Percentiles rank a stretch among this genome's conserved stretches.
Conservation (phyloP, 1,284 basidiomycete genomes). For the Ceratorhiza oryzae-sativae region DNA sequence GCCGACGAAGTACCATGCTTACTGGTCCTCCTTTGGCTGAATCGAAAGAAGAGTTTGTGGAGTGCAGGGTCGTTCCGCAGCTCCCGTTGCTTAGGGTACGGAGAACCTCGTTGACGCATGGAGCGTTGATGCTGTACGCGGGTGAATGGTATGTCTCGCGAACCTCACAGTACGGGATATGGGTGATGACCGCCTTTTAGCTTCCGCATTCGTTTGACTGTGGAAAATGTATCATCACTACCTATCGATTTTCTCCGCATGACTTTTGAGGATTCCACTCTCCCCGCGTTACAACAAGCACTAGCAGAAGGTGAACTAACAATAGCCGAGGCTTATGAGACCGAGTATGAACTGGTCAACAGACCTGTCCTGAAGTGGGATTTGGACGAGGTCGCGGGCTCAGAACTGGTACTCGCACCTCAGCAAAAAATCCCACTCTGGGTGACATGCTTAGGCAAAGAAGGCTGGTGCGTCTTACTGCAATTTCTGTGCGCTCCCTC, state of each 20-base stretch:
- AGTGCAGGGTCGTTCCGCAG: slow-evolving; percentile 81
- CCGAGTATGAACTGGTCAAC: slow-evolving; percentile 82
- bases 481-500: neutral
- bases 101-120: slow-evolving; percentile 86
- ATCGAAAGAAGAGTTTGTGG: slow-evolving; percentile 61
- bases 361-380: slow-evolving; percentile 85
- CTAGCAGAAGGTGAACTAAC: slow-evolving; percentile 81
- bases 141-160: slow-evolving; percentile 76
- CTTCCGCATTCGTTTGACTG: slow-evolving; percentile 78
- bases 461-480: slow-evolving; percentile 74
- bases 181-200: slow-evolving; percentile 54
- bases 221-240: slow-evolving; percentile 85
- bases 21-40: slow-evolving; percentile 7
- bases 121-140: slow-evolving; percentile 91
- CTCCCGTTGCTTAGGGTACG: slow-evolving; percentile 87
- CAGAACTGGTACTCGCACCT: slow-evolving; percentile 64
- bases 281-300: slow-evolving; percentile 73
- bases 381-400: slow-evolving; percentile 54
- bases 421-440: slow-evolving; percentile 73
- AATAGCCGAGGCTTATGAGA: slow-evolving; percentile 88
- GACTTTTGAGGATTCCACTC: slow-evolving; percentile 88
- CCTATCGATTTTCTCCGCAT: slow-evolving; percentile 86
- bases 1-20: slow-evolving; percentile 50
- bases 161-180: slow-evolving; percentile 17
- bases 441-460: slow-evolving; percentile 84